Evolutionary conservation across 139 green algal species (phyloP).

Genomic region (Coelastrella sp.): DNA sequence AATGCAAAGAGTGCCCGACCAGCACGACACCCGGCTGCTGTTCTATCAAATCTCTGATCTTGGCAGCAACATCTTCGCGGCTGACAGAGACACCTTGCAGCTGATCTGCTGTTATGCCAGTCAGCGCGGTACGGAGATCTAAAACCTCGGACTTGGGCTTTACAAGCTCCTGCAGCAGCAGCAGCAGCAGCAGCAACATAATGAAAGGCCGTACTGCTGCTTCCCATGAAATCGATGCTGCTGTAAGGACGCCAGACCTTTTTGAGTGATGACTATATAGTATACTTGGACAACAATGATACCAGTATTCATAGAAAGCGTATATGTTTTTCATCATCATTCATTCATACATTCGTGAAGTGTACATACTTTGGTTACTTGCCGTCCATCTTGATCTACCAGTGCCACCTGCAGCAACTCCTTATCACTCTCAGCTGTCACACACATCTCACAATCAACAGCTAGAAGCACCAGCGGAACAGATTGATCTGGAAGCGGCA

Average conservation of each 20-base stretch:
- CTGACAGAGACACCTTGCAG: conserved; percentile 47
- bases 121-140: conserved; percentile 63
- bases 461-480: conserved; percentile 51
- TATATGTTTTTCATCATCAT: too few relatives aligned
- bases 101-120: conserved; percentile 58
- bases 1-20: conserved; percentile 70
- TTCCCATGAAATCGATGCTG: too few relatives aligned
- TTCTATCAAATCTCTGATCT: background rate
- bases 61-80: background rate
- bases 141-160: conserved; percentile 51
- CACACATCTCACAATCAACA: conserved; percentile 79
- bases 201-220: too few relatives aligned
- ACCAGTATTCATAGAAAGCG: too few relatives aligned
- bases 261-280: too few relatives aligned
- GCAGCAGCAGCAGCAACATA: background rate
- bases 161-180: conserved; percentile 58
- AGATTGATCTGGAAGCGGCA: background rate
- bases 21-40: conserved; percentile 54
- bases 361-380: conserved; percentile 53
- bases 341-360: too few relatives aligned
- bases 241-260: too few relatives aligned
- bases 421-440: conserved; percentile 49
- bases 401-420: conserved; percentile 65
- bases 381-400: conserved; percentile 58
- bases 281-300: too few relatives aligned